Base-by-base conservation (phyloP, 805 yeast genomes). In the Nadsonia fulvescens region DNA sequence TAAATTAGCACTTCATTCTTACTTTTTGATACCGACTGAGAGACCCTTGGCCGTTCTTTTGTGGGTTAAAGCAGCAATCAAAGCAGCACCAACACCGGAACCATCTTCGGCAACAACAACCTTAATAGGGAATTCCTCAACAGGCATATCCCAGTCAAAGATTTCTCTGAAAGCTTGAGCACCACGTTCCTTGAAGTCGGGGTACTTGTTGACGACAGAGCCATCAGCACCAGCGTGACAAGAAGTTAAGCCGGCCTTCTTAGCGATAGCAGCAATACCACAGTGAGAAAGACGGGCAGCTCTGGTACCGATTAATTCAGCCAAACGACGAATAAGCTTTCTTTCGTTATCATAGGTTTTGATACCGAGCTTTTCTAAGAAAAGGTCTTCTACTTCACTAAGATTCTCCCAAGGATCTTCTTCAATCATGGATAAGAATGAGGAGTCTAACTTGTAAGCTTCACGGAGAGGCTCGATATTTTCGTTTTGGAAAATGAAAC, bases 61-160 rank as follows among this genome's bases (percentile, higher is more conserved):
- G 51, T 75, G 68, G 31, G 96, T 75, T 53, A 86, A 66, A 22
- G 96, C 95, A 29, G 98, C 96, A 55, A 89, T 86, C 43, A 86
- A 66, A 27, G 96, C 98, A 30, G 98, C 98, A 49, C 98, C 98
- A 25, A 79, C 94, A 59, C 96, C 96, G 19, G 89, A 75, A 43
- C 98, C 98, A 58, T 89, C 98, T 58, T 86, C 94, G 37, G 98
- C 96, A 32, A 91, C 77, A 20, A 74, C 78, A 39, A 83, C 70
- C 37, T 63, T 55, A 45, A 89, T 71, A 37, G 96, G 96, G 51
- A 81, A 81, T 32, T 69, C 67, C 37, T 58, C 47, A 24, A 53
- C 43, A 25, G 49, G 47, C 34, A 46, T 53, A 19, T 54, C 47
- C 94, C 94, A 86, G 38, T 61, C 86, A 46, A 79, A 78, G 42